A percentile compares a stretch with the other conserved stretches of the same genome.
Evolutionary conservation across 2,329 filamentous ascomycete genomes (phyloP).

Genomic region (Pezicula radicicola): DNA sequence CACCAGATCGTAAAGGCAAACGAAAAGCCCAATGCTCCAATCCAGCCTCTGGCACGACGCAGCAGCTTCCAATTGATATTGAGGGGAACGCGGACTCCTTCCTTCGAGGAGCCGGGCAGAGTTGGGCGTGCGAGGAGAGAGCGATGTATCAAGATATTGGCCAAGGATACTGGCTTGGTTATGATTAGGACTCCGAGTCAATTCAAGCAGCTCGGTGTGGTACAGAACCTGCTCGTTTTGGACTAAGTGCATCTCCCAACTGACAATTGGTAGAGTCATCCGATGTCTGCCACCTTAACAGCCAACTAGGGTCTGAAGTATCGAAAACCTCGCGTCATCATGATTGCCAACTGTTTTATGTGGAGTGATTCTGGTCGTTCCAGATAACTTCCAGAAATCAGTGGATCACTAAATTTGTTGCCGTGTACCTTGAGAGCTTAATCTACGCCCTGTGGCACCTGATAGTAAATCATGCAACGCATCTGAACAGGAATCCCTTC

Average conservation of each 20-base stretch:
- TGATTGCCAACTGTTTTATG: no score
- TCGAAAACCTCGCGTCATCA: no score
- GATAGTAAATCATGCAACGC: no score
- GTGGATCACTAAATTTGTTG: no score
- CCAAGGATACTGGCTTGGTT: constrained; percentile 11
- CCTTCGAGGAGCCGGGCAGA: neutral
- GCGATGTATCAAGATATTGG: constrained; percentile 25
- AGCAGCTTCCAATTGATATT: neutral
- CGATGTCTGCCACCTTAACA: no score
- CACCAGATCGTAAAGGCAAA: constrained; percentile 21
- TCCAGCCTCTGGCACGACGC: neutral
- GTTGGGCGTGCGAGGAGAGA: constrained; percentile 20
- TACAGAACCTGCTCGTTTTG: neutral
- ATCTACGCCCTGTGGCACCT: no score
- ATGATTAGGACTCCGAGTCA: neutral
- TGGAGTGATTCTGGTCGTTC: no score
- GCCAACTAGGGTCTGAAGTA: no score
- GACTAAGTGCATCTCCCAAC: neutral
- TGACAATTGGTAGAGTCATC: no score
- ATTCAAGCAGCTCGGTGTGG: neutral
- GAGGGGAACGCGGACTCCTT: neutral
- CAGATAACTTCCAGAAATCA: no score
- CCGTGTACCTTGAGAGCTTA: no score
- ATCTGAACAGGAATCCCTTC: no score
- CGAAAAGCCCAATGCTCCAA: constrained; percentile 11